Base-by-base conservation (phyloP, 83 land plant species). In the Picea mariana region DNA sequence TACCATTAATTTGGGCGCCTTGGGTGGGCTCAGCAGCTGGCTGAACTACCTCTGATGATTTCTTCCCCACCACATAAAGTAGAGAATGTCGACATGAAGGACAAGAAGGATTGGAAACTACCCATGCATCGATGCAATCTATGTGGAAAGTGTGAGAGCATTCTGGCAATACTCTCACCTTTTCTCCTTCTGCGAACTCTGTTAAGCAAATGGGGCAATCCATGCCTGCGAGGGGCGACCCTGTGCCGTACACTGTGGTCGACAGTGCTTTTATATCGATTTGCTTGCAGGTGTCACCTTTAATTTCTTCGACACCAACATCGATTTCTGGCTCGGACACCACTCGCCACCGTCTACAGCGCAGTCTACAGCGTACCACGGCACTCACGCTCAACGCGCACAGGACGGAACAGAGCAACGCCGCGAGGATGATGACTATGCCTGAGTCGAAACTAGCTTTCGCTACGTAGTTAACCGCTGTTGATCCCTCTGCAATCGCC, bases 151-250 rank as follows among this genome's bases (percentile, higher is more conserved):
- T 44, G 49, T 44, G 49, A 44, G 0, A 44, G 49, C 49, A 44
- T 44, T 44, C 49, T 44, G 49, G 49, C 7, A 44, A 44, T 44
- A 44, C 49, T 44, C 49, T 44, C 49, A 44, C 49, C 49, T 44
- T 44, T 44, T 44, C 49, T 44, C 49, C 49, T 1, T 81, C 82
- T 65, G 62, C 9, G 17, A 87, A 81, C 24, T 90, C 89, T 18
- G 79, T 4, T 21, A 87, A 60, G 80, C 87, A 87, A 13, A 87
- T 84, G 3, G 87, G 82, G 68, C 89, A 87, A 15, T 77, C 84
- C 9, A 40, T 6, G 44, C 75, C 38, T 17, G 13, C 42, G 3
- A 26, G 6, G 6, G 20, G 24, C 42, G 23, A 62, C 6, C 23
- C 65, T 7, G 23, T 62, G 65, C 7, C 9, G 23, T 62, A n/a